A percentile compares a stretch with the other conserved stretches of the same genome.
Conservation (phyloP, 768 basidiomycete genomes). For the Trametes cingulata region DNA sequence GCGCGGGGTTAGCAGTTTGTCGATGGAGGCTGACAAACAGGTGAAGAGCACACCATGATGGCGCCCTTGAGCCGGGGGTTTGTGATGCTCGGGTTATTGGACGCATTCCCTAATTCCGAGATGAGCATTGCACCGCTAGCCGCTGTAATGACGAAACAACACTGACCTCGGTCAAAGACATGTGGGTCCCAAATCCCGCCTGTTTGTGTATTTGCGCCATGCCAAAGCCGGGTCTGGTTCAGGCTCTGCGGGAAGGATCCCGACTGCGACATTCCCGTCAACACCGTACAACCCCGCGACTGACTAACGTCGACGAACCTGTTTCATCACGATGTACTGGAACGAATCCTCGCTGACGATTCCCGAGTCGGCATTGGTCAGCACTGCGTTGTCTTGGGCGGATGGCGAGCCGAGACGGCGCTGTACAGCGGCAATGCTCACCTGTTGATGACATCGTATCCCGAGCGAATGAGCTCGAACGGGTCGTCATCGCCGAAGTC, state of each 20-base stretch:
- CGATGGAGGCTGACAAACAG: neutral
- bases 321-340: conserved; percentile 32
- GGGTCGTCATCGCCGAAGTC: conserved; percentile 30
- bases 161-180: conserved; percentile 27
- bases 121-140: neutral
- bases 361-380: conserved; percentile 1
- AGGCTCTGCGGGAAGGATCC: conserved; percentile 35
- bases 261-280: conserved; percentile 11
- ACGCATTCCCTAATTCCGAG: conserved; percentile 24
- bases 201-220: conserved; percentile 30
- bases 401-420: no score
- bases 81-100: conserved; percentile 27
- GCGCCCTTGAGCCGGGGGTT: conserved; percentile 27
- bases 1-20: neutral
- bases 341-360: conserved; percentile 27
- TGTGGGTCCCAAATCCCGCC: conserved; percentile 30
- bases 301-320: conserved; percentile 15
- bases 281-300: neutral
- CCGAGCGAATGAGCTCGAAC: conserved; percentile 25
- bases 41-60: conserved; percentile 25
- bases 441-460: conserved; percentile 33
- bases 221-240: conserved; percentile 35
- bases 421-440: neutral
- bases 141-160: neutral
- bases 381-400: neutral